phyloP scores from a whole-genome alignment of 2,329 filamentous ascomycete genomes.

The Xylaria arbuscula region DNA sequence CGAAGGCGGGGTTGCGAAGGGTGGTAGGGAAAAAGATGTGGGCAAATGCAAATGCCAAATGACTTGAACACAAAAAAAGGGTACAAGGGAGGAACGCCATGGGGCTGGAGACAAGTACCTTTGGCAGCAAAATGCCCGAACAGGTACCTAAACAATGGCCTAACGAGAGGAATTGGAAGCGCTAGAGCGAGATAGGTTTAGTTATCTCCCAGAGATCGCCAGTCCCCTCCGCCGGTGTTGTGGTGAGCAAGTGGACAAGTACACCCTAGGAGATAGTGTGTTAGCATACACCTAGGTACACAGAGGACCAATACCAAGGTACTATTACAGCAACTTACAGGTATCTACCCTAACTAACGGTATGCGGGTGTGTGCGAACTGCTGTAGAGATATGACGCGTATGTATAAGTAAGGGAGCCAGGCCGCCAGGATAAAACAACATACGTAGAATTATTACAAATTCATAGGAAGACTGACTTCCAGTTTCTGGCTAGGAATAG shows the following conservation, averaged over 20 bases:
- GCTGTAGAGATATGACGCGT: background rate
- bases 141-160: conserved; percentile 22
- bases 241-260: background rate
- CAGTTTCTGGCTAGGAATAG: background rate
- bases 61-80: conserved; percentile 30
- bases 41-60: conserved; percentile 34
- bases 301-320: background rate
- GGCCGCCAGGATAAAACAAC: background rate
- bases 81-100: background rate
- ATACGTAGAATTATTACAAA: background rate
- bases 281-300: background rate
- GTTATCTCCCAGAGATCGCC: conserved; percentile 4
- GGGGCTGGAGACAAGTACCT: conserved; percentile 9
- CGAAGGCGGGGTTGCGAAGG: conserved; percentile 40
- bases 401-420: background rate
- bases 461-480: background rate
- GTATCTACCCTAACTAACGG: too few species aligned
- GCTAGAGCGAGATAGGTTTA: conserved; percentile 27
- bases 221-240: conserved; percentile 1
- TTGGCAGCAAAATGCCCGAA: background rate
- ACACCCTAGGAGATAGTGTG: background rate
- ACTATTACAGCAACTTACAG: background rate
- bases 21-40: conserved; percentile 33
- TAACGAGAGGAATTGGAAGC: conserved; percentile 24
- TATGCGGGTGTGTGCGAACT: background rate